Conservation (phyloP, 176 grass and related monocot genomes). For the Avena insularis region DNA sequence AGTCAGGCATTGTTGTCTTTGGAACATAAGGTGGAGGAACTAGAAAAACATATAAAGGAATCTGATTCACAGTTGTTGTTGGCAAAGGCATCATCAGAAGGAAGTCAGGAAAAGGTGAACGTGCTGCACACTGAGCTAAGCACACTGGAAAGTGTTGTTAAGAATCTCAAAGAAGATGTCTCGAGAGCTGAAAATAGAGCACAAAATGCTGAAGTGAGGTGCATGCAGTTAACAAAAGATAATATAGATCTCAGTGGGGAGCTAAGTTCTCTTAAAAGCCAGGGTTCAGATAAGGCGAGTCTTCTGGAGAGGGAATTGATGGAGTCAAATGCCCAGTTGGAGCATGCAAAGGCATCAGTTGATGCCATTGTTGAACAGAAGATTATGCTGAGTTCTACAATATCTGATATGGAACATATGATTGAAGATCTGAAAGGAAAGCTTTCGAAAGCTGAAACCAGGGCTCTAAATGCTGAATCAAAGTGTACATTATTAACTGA, state of each 20-base stretch:
- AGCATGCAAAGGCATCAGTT: constrained; percentile 86
- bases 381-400: constrained; percentile 65
- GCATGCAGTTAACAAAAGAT: constrained; percentile 56
- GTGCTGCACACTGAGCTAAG: constrained; percentile 44
- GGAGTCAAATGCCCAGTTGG: constrained; percentile 78
- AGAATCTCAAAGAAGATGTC: constrained; percentile 66
- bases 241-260: constrained; percentile 70
- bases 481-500: constrained; percentile 71
- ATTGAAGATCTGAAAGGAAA: constrained; percentile 87
- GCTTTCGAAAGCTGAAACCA: constrained; percentile 80
- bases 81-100: constrained; percentile 51
- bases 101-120: constrained; percentile 58
- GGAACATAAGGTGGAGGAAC: constrained; percentile 47
- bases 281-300: constrained; percentile 54
- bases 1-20: constrained; percentile 24
- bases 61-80: constrained; percentile 54
- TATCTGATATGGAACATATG: constrained; percentile 85
- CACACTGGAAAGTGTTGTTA: constrained; percentile 59
- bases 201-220: constrained; percentile 72
- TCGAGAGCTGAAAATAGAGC: constrained; percentile 68
- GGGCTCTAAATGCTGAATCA: constrained; percentile 75
- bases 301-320: constrained; percentile 68
- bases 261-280: constrained; percentile 52
- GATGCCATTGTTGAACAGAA: constrained; percentile 84
- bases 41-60: constrained; percentile 56